Evolutionary conservation across 495 filamentous ascomycete genomes (phyloP), one percentile per base, ranked within the genome.

Genomic region (Aspergillus cristatus): DNA sequence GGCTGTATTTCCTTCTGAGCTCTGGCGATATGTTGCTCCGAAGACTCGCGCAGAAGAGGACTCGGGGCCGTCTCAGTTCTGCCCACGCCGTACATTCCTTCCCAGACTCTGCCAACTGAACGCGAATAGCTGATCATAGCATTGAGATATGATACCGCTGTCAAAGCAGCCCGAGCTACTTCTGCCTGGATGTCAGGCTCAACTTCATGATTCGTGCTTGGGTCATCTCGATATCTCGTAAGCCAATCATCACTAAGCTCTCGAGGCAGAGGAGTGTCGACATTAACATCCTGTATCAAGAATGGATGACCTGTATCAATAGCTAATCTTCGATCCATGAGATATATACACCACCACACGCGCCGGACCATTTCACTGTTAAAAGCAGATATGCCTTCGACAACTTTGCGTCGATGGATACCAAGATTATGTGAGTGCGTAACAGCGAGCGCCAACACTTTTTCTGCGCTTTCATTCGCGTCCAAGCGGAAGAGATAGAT

Each of bases 401-500:
- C 42, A 11, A 50, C 43, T 34, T 41, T 43, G 3, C 40, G 31
- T 18, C 50, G 43, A 10, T 57, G 54, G 3, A 54, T 38, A 13
- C 54, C 54, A 12, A 57, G 37, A 28, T 57, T 43, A 29, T 57
- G 48, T 14, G 48, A 40, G 37, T 57, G 54, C 0, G 50, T 51
- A 22, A 57, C 51, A 6, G 48, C 25, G 12, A 57, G 43, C 5
- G 47, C 47, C n/a, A 57, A 28, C 12, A 57, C 26, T 40, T 54
- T 57, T 32, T 57, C 54, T 1, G 54, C 54, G 12, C 41, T 38
- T n/a, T 46, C 48, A 42, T 49, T 45, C 3, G 50, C 38, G 31
- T 57, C 54, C 11, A 57, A 30, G 7, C 54, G 54, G 16, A 57
- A 57, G 16, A 57, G 47, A 28, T 57, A 57, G 8, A 54, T 31